phyloP scores from a whole-genome alignment of 2,329 filamentous ascomycete genomes.

The Aspergillus vadensis region DNA sequence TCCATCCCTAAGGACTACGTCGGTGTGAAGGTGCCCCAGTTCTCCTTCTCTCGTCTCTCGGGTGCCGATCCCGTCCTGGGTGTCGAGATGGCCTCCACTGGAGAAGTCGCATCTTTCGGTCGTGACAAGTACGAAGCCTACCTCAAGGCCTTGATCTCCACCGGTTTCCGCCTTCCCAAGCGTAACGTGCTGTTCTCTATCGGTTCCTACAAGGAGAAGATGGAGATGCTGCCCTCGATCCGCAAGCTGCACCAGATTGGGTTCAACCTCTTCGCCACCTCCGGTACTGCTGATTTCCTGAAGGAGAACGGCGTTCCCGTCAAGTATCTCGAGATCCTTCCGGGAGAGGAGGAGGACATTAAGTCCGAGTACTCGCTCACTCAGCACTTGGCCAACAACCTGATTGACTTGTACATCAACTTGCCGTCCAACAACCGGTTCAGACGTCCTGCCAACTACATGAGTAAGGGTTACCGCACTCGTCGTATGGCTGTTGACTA shows the following conservation, averaged over 20 bases:
- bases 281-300: slow-evolving; percentile 94
- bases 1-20: slow-evolving; percentile 79
- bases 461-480: slow-evolving; percentile 96
- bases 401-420: slow-evolving; percentile 99
- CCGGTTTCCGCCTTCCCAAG: slow-evolving; percentile 93
- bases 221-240: slow-evolving; percentile 93
- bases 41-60: slow-evolving; percentile 96
- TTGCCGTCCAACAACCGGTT: slow-evolving; percentile 98
- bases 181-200: slow-evolving; percentile 95
- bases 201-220: slow-evolving; percentile 96
- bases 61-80: slow-evolving; percentile 94
- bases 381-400: slow-evolving; percentile 94
- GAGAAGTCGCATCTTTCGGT: slow-evolving; percentile 96
- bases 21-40: slow-evolving; percentile 96
- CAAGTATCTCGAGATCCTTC: slow-evolving; percentile 88
- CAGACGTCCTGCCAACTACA: slow-evolving; percentile 93
- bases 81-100: slow-evolving; percentile 98
- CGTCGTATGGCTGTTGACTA: slow-evolving; percentile 98
- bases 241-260: slow-evolving; percentile 86
- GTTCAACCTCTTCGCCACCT: slow-evolving; percentile 93
- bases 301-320: slow-evolving; percentile 89
- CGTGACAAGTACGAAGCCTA: slow-evolving; percentile 97
- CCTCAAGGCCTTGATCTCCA: slow-evolving; percentile 91
- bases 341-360: slow-evolving; percentile 75
- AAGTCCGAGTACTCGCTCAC: slow-evolving; percentile 96